phyloP scores from a whole-genome alignment of 345 rosid genomes.

The Capsella bursapastoris region DNA sequence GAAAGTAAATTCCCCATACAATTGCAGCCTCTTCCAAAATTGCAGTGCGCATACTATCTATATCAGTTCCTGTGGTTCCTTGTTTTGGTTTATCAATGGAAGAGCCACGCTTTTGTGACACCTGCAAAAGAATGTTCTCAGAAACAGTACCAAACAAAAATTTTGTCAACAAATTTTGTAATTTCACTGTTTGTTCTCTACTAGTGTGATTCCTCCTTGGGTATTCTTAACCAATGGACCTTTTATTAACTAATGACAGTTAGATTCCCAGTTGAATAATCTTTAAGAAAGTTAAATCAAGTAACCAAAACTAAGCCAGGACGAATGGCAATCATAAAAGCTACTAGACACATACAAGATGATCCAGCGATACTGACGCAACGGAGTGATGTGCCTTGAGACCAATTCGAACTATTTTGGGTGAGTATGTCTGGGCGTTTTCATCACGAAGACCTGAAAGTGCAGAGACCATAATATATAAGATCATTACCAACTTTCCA shows the following conservation, averaged over 20 bases:
- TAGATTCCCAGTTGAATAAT: slow-evolving; percentile 3
- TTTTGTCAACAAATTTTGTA: not conserved
- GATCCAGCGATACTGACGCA: slow-evolving; percentile 77
- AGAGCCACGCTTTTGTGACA: slow-evolving; percentile 70
- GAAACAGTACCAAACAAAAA: slow-evolving; percentile 4
- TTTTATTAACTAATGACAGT: not conserved
- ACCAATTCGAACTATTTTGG: slow-evolving; percentile 94
- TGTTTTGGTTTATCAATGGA: slow-evolving; percentile 74
- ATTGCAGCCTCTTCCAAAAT: slow-evolving; percentile 88
- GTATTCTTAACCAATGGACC: slow-evolving; percentile 5
- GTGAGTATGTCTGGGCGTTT: slow-evolving; percentile 66
- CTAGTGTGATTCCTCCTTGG: not conserved
- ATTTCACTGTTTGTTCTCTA: not conserved
- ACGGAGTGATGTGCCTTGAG: slow-evolving; percentile 93
- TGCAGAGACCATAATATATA: slow-evolving; percentile 28
- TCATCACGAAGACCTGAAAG: slow-evolving; percentile 82
- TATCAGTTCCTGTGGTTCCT: slow-evolving; percentile 68
- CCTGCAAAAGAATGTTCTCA: slow-evolving; percentile 56
- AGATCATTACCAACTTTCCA: slow-evolving; percentile 26
- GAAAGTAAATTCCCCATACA: slow-evolving; percentile 52
- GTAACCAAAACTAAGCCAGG: slow-evolving; percentile 12
- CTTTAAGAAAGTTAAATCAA: not conserved
- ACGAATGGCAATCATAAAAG: slow-evolving; percentile 19
- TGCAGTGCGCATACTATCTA: slow-evolving; percentile 73
- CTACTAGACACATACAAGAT: slow-evolving; percentile 69